Conservation (phyloP, 2,329 filamentous ascomycete genomes). For the Ophiostoma fasciatum region DNA sequence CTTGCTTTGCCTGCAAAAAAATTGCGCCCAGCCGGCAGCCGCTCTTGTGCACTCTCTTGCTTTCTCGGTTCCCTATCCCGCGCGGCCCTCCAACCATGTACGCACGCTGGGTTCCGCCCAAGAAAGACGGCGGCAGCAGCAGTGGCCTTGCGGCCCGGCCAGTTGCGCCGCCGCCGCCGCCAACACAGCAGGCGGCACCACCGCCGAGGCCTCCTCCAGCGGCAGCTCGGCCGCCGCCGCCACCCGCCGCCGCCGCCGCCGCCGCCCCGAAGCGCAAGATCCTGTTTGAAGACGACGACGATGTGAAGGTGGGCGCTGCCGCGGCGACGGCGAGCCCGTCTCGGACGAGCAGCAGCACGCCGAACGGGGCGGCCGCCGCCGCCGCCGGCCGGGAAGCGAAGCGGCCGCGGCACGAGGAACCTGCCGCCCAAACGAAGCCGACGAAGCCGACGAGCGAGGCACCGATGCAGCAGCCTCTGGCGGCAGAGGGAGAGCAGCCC, state of each 20-base stretch:
- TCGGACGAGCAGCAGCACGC: not conserved
- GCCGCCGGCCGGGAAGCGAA: not conserved
- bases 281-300: slow-evolving; percentile 15
- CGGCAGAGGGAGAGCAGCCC: not conserved
- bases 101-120: slow-evolving; percentile 22
- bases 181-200: slow-evolving; percentile 10
- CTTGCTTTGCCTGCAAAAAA: not conserved
- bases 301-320: no score
- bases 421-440: not conserved
- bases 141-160: not conserved
- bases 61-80: not conserved
- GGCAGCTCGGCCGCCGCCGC: not conserved
- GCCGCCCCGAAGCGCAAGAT: slow-evolving; percentile 12
- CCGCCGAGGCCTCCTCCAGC: slow-evolving; percentile 8
- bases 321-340: slow-evolving; percentile 1
- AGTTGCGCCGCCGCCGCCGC: not conserved
- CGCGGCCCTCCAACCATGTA: slow-evolving; percentile 14
- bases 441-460: not conserved
- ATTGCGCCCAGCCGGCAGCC: not conserved
- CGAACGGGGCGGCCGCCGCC: not conserved
- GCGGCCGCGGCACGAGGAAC: not conserved
- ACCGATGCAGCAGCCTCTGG: not conserved
- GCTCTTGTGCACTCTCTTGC: not conserved
- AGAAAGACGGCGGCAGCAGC: slow-evolving; percentile 11
- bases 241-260: not conserved